Conservation (phyloP, 306 rosid genomes). For the Quercus ilex region DNA sequence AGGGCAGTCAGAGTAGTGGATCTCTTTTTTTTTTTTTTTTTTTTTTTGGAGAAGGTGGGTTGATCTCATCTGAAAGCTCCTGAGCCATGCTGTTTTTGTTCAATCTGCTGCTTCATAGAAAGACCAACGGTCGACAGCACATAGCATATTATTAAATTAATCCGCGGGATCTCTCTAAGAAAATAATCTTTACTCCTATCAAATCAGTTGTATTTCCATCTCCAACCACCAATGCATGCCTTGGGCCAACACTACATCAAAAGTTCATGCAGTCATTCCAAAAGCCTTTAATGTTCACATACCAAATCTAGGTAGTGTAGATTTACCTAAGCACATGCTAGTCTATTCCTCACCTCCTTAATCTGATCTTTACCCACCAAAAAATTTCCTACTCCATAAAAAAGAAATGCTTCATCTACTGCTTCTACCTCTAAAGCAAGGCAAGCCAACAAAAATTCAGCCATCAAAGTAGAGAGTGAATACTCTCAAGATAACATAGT, state of each 20-base stretch:
- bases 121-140: too few relatives aligned
- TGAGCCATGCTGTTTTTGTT: not conserved
- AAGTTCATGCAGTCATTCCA: not conserved
- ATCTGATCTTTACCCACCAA: not conserved
- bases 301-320: not conserved
- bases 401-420: not conserved
- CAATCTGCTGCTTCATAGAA: not conserved
- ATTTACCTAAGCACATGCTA: not conserved
- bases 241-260: not conserved
- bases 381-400: not conserved
- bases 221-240: too few relatives aligned
- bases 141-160: not conserved
- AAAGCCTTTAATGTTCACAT: not conserved
- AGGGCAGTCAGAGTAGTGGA: too few relatives aligned
- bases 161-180: not conserved
- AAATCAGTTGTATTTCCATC: too few relatives aligned
- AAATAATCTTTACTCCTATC: too few relatives aligned
- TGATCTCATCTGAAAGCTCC: not conserved
- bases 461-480: not conserved
- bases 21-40: not conserved
- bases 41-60: too few relatives aligned
- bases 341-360: not conserved
- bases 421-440: too few relatives aligned
- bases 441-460: too few relatives aligned
- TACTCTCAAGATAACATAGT: not conserved